Evolutionary conservation across 2,329 filamentous ascomycete species (phyloP).

Genomic region (Curvularia sp.): DNA sequence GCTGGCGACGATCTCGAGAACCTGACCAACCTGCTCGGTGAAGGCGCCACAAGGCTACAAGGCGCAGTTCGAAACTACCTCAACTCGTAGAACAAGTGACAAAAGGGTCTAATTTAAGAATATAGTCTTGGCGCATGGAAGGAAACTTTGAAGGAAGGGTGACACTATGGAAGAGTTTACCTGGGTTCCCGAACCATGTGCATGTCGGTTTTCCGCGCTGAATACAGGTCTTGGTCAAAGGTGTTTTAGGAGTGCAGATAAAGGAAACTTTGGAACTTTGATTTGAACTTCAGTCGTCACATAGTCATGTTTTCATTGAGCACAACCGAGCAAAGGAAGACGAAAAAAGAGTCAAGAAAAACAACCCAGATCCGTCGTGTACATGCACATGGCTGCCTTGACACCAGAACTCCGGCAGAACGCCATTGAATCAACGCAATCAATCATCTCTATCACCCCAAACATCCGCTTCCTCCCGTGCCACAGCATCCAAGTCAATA

Average conservation of each 20-base stretch:
- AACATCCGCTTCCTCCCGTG: conserved; percentile 46
- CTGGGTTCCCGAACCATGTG: background rate
- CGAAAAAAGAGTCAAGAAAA: background rate
- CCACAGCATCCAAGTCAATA: conserved; percentile 46
- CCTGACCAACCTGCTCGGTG: conserved; percentile 79
- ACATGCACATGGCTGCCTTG: background rate
- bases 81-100: conserved; percentile 44
- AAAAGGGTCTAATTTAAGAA: background rate
- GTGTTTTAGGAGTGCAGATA: conserved; percentile 13
- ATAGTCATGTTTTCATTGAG: background rate
- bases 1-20: conserved; percentile 96
- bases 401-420: background rate
- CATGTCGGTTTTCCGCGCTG: background rate
- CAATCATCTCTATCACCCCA: conserved; percentile 44
- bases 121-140: conserved; percentile 5
- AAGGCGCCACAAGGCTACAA: conserved; percentile 84
- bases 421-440: background rate
- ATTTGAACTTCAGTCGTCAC: background rate
- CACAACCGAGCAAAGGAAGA: background rate
- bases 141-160: background rate
- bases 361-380: background rate
- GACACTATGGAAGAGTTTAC: conserved; percentile 7
- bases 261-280: conserved; percentile 3
- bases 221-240: background rate
- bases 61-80: conserved; percentile 55